These are phyloP conservation scores for Priceomyces fermenticarens DNA, from an alignment of 805 yeast genomes.

Conservation along the genomic window DNA sequence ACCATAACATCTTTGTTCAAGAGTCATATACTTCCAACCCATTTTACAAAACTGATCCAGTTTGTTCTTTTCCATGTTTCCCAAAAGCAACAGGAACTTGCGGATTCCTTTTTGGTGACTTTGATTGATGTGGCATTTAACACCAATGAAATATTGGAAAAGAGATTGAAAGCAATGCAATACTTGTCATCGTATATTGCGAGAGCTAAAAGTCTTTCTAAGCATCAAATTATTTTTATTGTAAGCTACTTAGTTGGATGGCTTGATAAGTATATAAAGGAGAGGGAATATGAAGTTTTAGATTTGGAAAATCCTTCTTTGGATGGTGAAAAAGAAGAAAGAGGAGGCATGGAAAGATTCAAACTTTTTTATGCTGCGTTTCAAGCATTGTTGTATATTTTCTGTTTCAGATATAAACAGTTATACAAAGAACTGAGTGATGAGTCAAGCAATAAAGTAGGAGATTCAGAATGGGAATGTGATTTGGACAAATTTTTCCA, in stretches of 20 bases:
- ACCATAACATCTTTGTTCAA: slow-evolving; percentile 74
- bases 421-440: slow-evolving; percentile 37
- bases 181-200: slow-evolving; percentile 89
- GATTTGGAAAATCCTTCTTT: slow-evolving; percentile 24
- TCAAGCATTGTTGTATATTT: slow-evolving; percentile 86
- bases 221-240: slow-evolving; percentile 74
- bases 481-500: slow-evolving; percentile 83
- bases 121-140: slow-evolving; percentile 81
- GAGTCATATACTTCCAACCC: slow-evolving; percentile 85
- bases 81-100: slow-evolving; percentile 76
- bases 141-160: slow-evolving; percentile 63
- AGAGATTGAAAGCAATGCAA: slow-evolving; percentile 85
- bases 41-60: slow-evolving; percentile 85
- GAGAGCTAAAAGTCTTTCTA: slow-evolving; percentile 70
- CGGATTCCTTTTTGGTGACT: slow-evolving; percentile 80
- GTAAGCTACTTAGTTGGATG: slow-evolving; percentile 80
- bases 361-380: slow-evolving; percentile 86
- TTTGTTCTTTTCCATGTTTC: slow-evolving; percentile 77
- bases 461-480: slow-evolving; percentile 64
- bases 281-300: slow-evolving; percentile 79
- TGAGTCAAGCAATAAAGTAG: not conserved
- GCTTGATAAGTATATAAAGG: slow-evolving; percentile 76
- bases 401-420: slow-evolving; percentile 77
- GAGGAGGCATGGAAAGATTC: slow-evolving; percentile 86
- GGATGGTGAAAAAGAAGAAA: slow-evolving; percentile 9